Evolutionary conservation across 2,329 filamentous ascomycete species (phyloP).

Genomic region (Trichoderma aggressivum): DNA sequence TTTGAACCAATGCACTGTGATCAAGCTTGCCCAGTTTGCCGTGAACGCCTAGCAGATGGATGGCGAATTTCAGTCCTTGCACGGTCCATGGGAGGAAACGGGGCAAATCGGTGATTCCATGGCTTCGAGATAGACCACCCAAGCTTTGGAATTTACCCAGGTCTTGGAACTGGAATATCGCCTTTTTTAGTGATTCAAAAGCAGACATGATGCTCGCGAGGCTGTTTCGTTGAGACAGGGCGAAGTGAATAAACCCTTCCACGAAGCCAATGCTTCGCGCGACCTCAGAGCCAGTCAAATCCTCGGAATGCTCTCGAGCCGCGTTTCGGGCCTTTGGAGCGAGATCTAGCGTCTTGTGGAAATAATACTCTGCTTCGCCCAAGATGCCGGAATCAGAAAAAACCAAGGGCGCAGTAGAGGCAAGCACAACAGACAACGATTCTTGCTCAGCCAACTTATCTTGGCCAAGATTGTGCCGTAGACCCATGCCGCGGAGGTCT

Average conservation of each 20-base stretch:
- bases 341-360: conserved; percentile 75
- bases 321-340: conserved; percentile 65
- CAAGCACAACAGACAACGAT: conserved; percentile 66
- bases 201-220: conserved; percentile 41
- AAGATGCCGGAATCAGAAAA: conserved; percentile 26
- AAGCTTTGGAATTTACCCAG: conserved; percentile 32
- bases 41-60: conserved; percentile 63
- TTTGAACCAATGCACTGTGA: conserved; percentile 42
- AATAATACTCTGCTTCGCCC: conserved; percentile 61
- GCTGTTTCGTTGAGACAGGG: conserved; percentile 56
- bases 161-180: conserved; percentile 36
- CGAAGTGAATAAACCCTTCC: conserved; percentile 76
- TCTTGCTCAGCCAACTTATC: conserved; percentile 70
- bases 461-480: conserved; percentile 76
- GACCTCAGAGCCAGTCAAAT: conserved; percentile 78
- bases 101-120: conserved; percentile 25
- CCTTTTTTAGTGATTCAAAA: conserved; percentile 38
- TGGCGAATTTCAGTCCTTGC: conserved; percentile 62
- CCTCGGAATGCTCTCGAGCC: conserved; percentile 72
- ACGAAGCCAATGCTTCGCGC: conserved; percentile 75
- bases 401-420: conserved; percentile 47
- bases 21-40: conserved; percentile 57
- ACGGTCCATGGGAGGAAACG: conserved; percentile 57
- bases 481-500: conserved; percentile 80
- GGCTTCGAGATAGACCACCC: conserved; percentile 24